Conservation (phyloP, 2,329 filamentous ascomycete species). For the Aspergillaceae sp. region DNA sequence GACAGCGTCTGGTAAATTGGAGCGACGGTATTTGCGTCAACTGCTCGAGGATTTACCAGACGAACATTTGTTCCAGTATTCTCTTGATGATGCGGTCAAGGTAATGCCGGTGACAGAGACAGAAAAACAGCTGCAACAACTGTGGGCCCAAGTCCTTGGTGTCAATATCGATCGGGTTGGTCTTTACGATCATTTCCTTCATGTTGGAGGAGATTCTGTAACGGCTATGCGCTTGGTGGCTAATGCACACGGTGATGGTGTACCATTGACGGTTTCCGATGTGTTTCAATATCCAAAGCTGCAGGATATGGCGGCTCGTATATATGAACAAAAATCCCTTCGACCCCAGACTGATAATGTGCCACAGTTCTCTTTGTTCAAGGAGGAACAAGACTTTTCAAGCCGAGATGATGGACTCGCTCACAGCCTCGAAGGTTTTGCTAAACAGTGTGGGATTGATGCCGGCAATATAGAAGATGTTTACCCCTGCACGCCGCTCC, state of each 20-base stretch:
- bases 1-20: slow-evolving; percentile 1
- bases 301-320: slow-evolving; percentile 4
- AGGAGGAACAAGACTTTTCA: too few relatives aligned
- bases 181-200: slow-evolving; percentile 22
- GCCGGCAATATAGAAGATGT: not conserved
- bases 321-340: too few relatives aligned
- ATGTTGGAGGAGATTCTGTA: slow-evolving; percentile 23
- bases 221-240: slow-evolving; percentile 12
- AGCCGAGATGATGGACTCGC: too few relatives aligned
- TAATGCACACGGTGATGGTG: slow-evolving; percentile 2
- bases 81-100: not conserved
- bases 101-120: slow-evolving; percentile 3
- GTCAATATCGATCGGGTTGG: slow-evolving; percentile 11
- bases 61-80: too few relatives aligned
- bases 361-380: too few relatives aligned
- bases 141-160: slow-evolving; percentile 16
- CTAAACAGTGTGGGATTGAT: too few relatives aligned
- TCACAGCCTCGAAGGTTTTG: too few relatives aligned
- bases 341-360: too few relatives aligned
- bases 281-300: slow-evolving; percentile 9
- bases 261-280: slow-evolving; percentile 10
- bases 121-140: slow-evolving; percentile 7
- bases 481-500: not conserved
- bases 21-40: slow-evolving; percentile 2
- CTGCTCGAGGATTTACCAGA: too few relatives aligned